Conservation (phyloP, 192 early-diverging fungal genomes). For the Physocladia obscura region DNA sequence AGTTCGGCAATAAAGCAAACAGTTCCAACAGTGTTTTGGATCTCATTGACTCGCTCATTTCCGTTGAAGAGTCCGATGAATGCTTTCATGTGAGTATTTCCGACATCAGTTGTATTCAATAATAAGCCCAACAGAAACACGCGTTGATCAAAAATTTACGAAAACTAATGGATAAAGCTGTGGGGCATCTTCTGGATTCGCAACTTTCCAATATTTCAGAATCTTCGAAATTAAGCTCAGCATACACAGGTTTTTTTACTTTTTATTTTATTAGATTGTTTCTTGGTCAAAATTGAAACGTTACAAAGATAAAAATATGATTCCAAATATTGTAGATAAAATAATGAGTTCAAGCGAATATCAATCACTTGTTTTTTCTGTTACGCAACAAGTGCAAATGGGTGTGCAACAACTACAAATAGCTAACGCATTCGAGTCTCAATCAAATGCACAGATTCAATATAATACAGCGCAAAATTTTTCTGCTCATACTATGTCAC, state of each 20-base stretch:
- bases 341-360: conserved; percentile 52
- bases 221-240: too few species aligned
- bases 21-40: too few species aligned
- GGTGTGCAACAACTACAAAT: background rate
- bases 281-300: too few species aligned
- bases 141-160: conserved; percentile 38
- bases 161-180: conserved; percentile 34
- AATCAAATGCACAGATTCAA: too few species aligned
- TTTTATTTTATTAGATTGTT: too few species aligned
- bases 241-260: too few species aligned
- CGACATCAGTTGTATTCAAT: background rate
- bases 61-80: conserved; percentile 45
- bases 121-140: conserved; percentile 35
- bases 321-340: conserved; percentile 43
- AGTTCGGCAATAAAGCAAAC: too few species aligned
- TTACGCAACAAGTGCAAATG: conserved; percentile 33
- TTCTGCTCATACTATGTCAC: too few species aligned
- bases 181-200: conserved; percentile 32
- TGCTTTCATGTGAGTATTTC: conserved; percentile 42
- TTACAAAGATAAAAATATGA: too few species aligned
- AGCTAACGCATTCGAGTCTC: background rate
- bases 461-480: too few species aligned
- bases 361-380: conserved; percentile 23
- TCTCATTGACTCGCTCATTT: conserved; percentile 31
- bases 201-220: conserved; percentile 8